Evolutionary conservation across 495 filamentous ascomycete genomes (phyloP).

Genomic region (Bacidia rubella): DNA sequence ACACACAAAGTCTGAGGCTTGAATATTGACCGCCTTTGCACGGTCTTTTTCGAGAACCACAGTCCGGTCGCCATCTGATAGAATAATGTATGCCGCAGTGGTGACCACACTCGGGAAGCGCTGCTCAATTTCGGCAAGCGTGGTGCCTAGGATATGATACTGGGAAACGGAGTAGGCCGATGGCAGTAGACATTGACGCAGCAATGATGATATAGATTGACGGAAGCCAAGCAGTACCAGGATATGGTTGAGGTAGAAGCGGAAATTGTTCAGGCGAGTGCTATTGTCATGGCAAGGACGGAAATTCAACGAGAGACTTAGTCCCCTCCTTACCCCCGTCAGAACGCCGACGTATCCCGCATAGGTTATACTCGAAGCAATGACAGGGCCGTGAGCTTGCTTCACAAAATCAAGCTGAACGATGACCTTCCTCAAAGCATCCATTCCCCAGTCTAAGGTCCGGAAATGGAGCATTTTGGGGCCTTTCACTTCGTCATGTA

Average conservation of each 20-base stretch:
- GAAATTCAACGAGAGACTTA: constrained; percentile 54
- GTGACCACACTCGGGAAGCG: constrained; percentile 26
- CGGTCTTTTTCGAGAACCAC: constrained; percentile 47
- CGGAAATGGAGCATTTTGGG: constrained; percentile 48
- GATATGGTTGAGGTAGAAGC: constrained; percentile 36
- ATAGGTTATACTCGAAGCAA: constrained; percentile 48
- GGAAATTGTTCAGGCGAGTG: constrained; percentile 22
- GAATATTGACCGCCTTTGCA: constrained; percentile 26
- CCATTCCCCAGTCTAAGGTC: constrained; percentile 58
- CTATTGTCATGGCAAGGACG: constrained; percentile 40
- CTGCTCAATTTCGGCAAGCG: constrained; percentile 20
- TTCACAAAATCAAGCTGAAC: constrained; percentile 44
- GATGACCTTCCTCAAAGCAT: constrained; percentile 38
- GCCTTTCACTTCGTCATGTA: constrained; percentile 17
- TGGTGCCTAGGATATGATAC: constrained; percentile 3
- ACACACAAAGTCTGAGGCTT: constrained; percentile 37
- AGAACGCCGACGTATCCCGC: constrained; percentile 50
- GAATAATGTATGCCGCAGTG: constrained; percentile 46
- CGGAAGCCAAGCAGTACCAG: constrained; percentile 44
- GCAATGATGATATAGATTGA: constrained; percentile 39
- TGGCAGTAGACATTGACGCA: constrained; percentile 36
- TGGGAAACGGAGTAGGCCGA: constrained; percentile 5
- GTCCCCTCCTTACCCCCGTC: constrained; percentile 41
- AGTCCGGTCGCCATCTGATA: constrained; percentile 34
- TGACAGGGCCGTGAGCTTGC: constrained; percentile 22